Conservation (phyloP, 345 rosid genomes). For the Excoecaria agallocha region DNA sequence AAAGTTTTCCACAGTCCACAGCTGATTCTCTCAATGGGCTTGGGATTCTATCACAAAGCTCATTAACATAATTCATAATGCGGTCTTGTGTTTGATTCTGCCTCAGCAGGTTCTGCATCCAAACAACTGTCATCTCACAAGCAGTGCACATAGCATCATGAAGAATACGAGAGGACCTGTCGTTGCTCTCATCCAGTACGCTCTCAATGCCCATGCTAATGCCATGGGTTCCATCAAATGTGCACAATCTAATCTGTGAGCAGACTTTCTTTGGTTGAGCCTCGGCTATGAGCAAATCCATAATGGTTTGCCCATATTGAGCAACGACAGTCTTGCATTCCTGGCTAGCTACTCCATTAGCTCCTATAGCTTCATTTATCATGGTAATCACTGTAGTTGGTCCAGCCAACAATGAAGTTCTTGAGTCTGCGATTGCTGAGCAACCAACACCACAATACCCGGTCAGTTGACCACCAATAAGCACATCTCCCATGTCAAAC, state of each 20-base stretch:
- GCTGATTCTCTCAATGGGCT: slow-evolving; percentile 25
- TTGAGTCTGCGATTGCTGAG: slow-evolving; percentile 35
- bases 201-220: slow-evolving; percentile 29
- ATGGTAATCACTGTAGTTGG: slow-evolving; percentile 32
- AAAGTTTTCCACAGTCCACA: slow-evolving; percentile 28
- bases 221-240: slow-evolving; percentile 22
- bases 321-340: slow-evolving; percentile 31
- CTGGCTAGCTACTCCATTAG: slow-evolving; percentile 30
- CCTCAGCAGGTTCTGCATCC: slow-evolving; percentile 30
- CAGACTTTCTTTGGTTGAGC: slow-evolving; percentile 28
- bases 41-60: slow-evolving; percentile 34
- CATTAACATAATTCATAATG: slow-evolving; percentile 16
- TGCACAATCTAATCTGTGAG: slow-evolving; percentile 28
- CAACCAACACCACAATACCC: slow-evolving; percentile 33
- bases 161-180: slow-evolving; percentile 17
- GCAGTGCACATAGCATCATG: slow-evolving; percentile 29
- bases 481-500: slow-evolving; percentile 38
- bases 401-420: slow-evolving; percentile 37
- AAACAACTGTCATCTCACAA: slow-evolving; percentile 36
- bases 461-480: slow-evolving; percentile 19
- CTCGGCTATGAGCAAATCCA: slow-evolving; percentile 29
- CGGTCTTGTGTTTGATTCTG: slow-evolving; percentile 30
- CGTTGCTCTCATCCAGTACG: slow-evolving; percentile 22
- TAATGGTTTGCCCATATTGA: slow-evolving; percentile 25
- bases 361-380: slow-evolving; percentile 36